Evolutionary conservation across 2,329 filamentous ascomycete genomes (phyloP).

Genomic region (Colletotrichum shisoi): DNA sequence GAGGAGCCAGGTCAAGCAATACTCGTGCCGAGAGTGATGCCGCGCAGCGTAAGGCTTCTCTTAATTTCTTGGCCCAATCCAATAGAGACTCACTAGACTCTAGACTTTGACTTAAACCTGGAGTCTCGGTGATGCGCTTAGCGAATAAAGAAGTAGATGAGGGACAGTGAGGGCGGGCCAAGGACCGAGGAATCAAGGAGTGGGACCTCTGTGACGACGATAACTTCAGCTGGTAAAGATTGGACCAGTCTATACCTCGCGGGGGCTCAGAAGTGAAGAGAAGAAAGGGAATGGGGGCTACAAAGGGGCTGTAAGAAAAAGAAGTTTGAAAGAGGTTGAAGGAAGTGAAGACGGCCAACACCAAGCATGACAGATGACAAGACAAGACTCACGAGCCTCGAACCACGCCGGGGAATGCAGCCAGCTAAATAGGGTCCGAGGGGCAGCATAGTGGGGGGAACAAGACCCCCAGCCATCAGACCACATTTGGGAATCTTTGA

Average conservation of each 20-base stretch:
- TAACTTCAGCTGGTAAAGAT: conserved; percentile 31
- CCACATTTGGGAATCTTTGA: conserved; percentile 30
- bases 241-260: conserved; percentile 29
- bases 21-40: conserved; percentile 15
- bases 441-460: background rate
- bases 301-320: conserved; percentile 26
- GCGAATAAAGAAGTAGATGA: conserved; percentile 14
- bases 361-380: conserved; percentile 18
- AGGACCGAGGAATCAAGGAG: conserved; percentile 24
- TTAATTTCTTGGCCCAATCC: conserved; percentile 24
- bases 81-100: conserved; percentile 28
- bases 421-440: conserved; percentile 36
- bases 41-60: background rate
- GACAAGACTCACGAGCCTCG: conserved; percentile 22
- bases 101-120: conserved; percentile 6
- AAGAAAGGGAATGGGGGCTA: conserved; percentile 27
- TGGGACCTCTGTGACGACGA: conserved; percentile 25
- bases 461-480: conserved; percentile 20
- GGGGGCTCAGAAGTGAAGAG: conserved; percentile 19
- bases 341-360: conserved; percentile 9
- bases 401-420: conserved; percentile 37
- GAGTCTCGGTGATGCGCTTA: conserved; percentile 15
- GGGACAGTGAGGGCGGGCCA: conserved; percentile 15
- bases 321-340: conserved; percentile 26
- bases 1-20: background rate